Base-by-base conservation (phyloP, 495 filamentous ascomycete genomes). In the Clavariopsis aquatica region DNA sequence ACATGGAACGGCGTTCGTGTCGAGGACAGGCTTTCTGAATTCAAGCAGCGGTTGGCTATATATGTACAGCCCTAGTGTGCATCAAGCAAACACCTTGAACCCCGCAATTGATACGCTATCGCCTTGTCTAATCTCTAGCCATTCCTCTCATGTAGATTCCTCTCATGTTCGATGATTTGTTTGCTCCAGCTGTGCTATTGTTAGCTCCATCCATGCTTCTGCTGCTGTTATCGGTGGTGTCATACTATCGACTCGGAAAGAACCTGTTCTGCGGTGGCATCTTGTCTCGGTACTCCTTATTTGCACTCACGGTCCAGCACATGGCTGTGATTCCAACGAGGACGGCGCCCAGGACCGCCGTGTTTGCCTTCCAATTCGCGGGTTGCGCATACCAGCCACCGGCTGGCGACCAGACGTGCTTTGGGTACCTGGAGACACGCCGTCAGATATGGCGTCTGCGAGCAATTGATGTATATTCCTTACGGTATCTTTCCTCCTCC, bases 381-480 rank as follows among this genome's bases (percentile, higher is more conserved):
- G 94, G 94, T 75, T 92, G 93, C 29, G 87, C 78, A 78, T 98
- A 98, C 94, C 95, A 98, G 72, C 94, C 94, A 81, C 94, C 94
- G 60, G 94, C 83, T 62, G 94, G 94, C 72, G 94, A 98, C 94
- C 94, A 98, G 81, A 98, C 90, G 81, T 98, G 92, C 82, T 96
- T 96, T 73, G 94, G 94, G 78, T 96, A 97, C 73, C 93, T 98
- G 55, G 12, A n/a, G 17, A 22, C n/a, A 28, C 54, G 13, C 47
- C 56, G 24, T 47, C 43, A 59, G 41, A n/a, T 19, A 53, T 22
- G 19, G 10, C 1, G 0, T 7, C 17, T 52, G 70, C 77, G 51
- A 77, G 77, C 49, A 56, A 63, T 43, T 43, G 49, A n/a, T 34
- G 23, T 7, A 53, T 22, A n/a, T 36, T 38, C 81, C 90, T 78